A percentile compares a stretch with the other conserved stretches of the same genome.
Conservation (phyloP, 805 yeast species). For the Candida rishiriensis region DNA sequence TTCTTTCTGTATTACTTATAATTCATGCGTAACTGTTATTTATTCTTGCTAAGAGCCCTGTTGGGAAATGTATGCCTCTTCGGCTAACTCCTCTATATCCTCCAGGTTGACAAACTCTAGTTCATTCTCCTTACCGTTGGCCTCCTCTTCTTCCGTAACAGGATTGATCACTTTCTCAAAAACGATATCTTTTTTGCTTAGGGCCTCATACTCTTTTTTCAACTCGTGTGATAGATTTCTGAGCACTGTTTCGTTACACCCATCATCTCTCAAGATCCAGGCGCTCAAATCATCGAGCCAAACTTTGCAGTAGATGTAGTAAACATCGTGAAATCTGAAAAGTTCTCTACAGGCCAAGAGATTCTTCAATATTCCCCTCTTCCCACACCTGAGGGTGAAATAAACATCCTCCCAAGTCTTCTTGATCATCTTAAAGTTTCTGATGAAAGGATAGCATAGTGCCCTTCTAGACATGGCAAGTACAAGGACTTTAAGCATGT, state of each 20-base stretch:
- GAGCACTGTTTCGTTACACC: slow-evolving; percentile 53
- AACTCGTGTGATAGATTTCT: slow-evolving; percentile 66
- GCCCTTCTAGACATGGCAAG: slow-evolving; percentile 68
- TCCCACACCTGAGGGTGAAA: slow-evolving; percentile 61
- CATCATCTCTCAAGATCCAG: slow-evolving; percentile 61
- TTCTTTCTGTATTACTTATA: neutral
- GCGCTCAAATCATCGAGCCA: slow-evolving; percentile 72
- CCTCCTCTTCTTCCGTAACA: slow-evolving; percentile 38
- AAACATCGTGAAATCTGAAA: slow-evolving; percentile 78
- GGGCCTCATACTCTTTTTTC: slow-evolving; percentile 34
- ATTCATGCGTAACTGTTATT: neutral
- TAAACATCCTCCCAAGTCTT: slow-evolving; percentile 77
- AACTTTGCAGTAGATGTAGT: slow-evolving; percentile 77
- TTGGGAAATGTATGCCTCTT: slow-evolving; percentile 34
- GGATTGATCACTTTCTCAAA: slow-evolving; percentile 46
- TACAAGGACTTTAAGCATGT: slow-evolving; percentile 48
- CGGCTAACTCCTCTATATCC: slow-evolving; percentile 59
- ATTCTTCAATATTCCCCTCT: slow-evolving; percentile 54
- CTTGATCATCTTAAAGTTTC: slow-evolving; percentile 57
- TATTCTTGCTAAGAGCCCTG: neutral
- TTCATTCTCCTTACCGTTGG: slow-evolving; percentile 32
- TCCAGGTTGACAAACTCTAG: slow-evolving; percentile 42
- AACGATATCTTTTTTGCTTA: slow-evolving; percentile 44
- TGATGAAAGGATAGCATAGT: slow-evolving; percentile 71
- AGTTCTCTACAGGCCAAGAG: slow-evolving; percentile 62